phyloP scores from a whole-genome alignment of 2,329 filamentous ascomycete genomes.

The Monosporascus sp. region DNA sequence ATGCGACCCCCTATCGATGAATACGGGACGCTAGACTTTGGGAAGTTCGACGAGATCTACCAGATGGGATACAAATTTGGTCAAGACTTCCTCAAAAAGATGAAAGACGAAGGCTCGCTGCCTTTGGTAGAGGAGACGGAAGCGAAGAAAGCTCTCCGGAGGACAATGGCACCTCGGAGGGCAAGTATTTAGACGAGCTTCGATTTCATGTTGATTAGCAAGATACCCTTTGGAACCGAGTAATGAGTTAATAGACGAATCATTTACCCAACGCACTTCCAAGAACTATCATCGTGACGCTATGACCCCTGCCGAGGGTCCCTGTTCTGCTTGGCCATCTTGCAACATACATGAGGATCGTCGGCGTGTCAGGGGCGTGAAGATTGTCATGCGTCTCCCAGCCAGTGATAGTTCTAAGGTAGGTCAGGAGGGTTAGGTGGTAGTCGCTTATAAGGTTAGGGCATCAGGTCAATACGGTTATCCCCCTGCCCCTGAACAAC shows the following conservation, averaged over 20 bases:
- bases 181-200: constrained; percentile 60
- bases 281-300: too few relatives aligned
- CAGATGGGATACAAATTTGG: constrained; percentile 82
- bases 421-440: too few relatives aligned
- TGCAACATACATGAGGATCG: too few relatives aligned
- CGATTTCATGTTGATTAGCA: not conserved
- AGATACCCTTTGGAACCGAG: not conserved
- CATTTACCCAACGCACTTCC: too few relatives aligned
- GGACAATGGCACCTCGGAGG: constrained; percentile 73
- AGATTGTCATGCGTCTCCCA: too few relatives aligned
- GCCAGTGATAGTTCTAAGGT: too few relatives aligned
- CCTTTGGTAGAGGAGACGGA: constrained; percentile 65
- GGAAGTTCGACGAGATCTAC: constrained; percentile 96
- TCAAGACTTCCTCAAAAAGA: constrained; percentile 67
- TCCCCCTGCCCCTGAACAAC: constrained; percentile 29
- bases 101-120: constrained; percentile 74
- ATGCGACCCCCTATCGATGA: constrained; percentile 92
- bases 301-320: too few relatives aligned
- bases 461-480: constrained; percentile 32
- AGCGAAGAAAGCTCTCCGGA: constrained; percentile 68
- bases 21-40: constrained; percentile 93
- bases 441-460: too few relatives aligned
- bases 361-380: too few relatives aligned
- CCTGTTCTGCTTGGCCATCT: too few relatives aligned
- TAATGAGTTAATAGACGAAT: too few relatives aligned